Evolutionary conservation across 139 green algal species (phyloP).

Genomic region (Chlorella sp.): DNA sequence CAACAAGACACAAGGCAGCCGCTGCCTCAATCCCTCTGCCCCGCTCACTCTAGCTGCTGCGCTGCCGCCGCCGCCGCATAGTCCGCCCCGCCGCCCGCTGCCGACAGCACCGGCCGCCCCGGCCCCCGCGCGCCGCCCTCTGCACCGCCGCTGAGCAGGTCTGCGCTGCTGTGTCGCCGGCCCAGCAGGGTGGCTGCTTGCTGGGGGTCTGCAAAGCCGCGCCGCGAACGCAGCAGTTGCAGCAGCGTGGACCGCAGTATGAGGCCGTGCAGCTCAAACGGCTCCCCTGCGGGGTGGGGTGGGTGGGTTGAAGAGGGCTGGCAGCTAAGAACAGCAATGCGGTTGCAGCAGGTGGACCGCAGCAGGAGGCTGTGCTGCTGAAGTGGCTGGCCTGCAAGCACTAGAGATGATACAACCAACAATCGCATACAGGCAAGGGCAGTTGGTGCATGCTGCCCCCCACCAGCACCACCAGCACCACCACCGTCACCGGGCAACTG

Average conservation of each 20-base stretch:
- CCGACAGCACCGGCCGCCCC: not conserved
- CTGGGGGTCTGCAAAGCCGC: conserved; percentile 10
- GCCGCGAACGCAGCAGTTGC: conserved; percentile 22
- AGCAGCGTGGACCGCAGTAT: conserved; percentile 30
- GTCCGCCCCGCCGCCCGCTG: not conserved
- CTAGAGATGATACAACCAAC: no score
- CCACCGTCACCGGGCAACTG: no score
- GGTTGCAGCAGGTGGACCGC: not conserved
- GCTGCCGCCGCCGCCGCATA: conserved; percentile 18
- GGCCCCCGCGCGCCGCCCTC: not conserved
- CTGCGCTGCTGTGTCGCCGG: not conserved
- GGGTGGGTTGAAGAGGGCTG: not conserved
- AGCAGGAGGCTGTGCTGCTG: not conserved
- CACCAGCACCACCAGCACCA: no score
- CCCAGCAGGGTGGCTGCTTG: not conserved
- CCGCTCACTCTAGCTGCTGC: conserved; percentile 6
- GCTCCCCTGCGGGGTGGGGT: conserved; percentile 7
- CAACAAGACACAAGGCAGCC: no score
- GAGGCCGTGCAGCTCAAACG: conserved; percentile 26
- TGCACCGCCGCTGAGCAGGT: not conserved
- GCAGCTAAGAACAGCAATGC: no score
- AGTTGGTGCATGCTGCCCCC: no score
- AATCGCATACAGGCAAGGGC: no score
- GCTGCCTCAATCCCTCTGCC: no score
- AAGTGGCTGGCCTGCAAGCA: not conserved